Evolutionary conservation across 202 grass and related monocot genomes (phyloP).

Genomic region (Musa balbisiana): DNA sequence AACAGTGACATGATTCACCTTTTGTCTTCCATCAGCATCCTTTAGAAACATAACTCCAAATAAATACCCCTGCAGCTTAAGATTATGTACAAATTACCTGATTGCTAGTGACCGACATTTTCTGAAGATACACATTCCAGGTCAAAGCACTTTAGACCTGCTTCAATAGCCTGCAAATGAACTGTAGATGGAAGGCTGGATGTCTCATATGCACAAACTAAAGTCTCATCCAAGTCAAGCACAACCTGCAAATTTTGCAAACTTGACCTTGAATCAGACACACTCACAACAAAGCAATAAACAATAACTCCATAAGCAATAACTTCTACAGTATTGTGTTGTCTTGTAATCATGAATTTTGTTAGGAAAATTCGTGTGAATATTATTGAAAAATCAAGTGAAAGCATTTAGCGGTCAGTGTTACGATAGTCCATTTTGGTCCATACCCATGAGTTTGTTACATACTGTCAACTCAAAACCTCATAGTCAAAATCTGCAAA

Average conservation of each 20-base stretch:
- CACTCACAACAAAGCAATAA: not conserved
- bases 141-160: constrained; percentile 89
- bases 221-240: constrained; percentile 96
- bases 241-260: constrained; percentile 55
- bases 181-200: constrained; percentile 78
- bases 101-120: constrained; percentile 38
- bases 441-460: not conserved
- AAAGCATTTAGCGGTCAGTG: not conserved
- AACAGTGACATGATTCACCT: constrained; percentile 93
- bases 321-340: not conserved
- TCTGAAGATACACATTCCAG: constrained; percentile 83
- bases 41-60: constrained; percentile 23
- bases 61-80: not conserved
- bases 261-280: constrained; percentile 7
- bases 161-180: constrained; percentile 78
- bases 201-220: constrained; percentile 94
- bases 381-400: not conserved
- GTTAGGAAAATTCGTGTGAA: not conserved
- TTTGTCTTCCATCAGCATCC: constrained; percentile 80
- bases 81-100: not conserved
- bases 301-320: not conserved
- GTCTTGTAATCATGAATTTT: not conserved
- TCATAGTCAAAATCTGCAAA: not conserved
- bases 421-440: not conserved
- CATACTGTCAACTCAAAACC: not conserved